Base-by-base conservation (phyloP, 164 flowering plant species). In the grape (Vitis vinifera) region DNA sequence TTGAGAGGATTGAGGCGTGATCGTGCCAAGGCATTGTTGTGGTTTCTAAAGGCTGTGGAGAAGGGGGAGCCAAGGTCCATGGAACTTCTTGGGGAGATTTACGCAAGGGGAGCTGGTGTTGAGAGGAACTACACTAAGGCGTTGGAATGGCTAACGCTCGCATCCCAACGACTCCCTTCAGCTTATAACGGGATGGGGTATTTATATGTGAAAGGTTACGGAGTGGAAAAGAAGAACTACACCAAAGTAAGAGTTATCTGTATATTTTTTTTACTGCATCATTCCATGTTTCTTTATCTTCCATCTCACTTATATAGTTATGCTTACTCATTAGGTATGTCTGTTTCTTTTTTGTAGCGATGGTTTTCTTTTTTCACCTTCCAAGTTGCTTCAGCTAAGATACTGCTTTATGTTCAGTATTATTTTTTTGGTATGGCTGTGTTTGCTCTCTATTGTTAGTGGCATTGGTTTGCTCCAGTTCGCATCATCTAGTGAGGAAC, bases 81-180 rank as follows among this genome's bases (percentile, higher is more conserved):
- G 99, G 98, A 96, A 69, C 88, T 96, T 73, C 90, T 96, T 60
- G 99, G 98, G 17, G 98, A 96, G 81, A 91, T 96, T n/a, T 96
- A 86, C 83, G 97, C 97, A 0, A 86, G 95, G 72, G 99, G 99
- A 47, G 92, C 91, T 72, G 98, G 97, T 16, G 97, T 92, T 57
- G 97, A 93, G 80, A 88, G 91, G 77, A 91, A 96, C 59, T 91
- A 89, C 75, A 88, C 91, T 1, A 89, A 89, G 78, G 98, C 99
- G 8, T 76, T 91, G 37, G 91, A 88, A 72, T 96, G 97, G 93
- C 87, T 96, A 9, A 87, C 75, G 1, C 91, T 86, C 77, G 99
- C 99, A 48, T 77, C 97, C 3, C 94, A 90, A 55, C 87, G 87
- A 29, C 88, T 86, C 71, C 87, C 76, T 79, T 89, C 98, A 0